Base-by-base conservation (phyloP, 441 rosid species). In the Rhodomyrtus psidioides region DNA sequence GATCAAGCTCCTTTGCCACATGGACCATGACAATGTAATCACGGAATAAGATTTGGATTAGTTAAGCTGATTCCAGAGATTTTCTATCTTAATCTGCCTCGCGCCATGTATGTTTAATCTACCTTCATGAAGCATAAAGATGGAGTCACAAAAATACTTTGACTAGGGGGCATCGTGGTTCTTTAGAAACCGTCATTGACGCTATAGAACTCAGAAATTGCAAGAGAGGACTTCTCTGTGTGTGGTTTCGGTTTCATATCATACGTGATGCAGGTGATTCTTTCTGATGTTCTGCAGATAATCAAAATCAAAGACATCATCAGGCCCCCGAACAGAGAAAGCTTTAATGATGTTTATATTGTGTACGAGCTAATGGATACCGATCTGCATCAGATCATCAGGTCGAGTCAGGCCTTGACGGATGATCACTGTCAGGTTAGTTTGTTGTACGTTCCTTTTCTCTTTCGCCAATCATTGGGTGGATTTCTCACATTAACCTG, bases 301-400 rank as follows among this genome's bases (percentile, higher is more conserved):
- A 34, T 86, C 34, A 83, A 83, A 53, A 86, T 86, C 74, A 86
- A 79, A 46, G 88, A 86, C 65, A 83, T 86, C 13, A 86, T 86
- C 55, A 74, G 53, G 70, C 88, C 88, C 15, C 88, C 28, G 2
- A 34, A 53, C 70, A 86, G 34, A 76, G 85, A 75, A 49, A 21
- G 56, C 24, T 86, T 86, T 15, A 74, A 83, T 83, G 88, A 86
- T 16, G 88, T 86, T 49, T 86, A 83, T 57, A 76, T 86, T 24
- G 88, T 76, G 49, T 86, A 83, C 12, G 88, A 86, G 82, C 58
- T 83, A 58, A 86, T 86, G 88, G 88, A 86, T n/a, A 86, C 88
- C 2, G 85, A 86, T 57, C 75, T 86, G 83, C 82, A 86, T 75
- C 88, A 86, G 27, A 86, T 86, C 79, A 86, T 86, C 46, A 65